phyloP scores from a whole-genome alignment of 2,329 filamentous ascomycete genomes.

The Colletotrichum sidae region DNA sequence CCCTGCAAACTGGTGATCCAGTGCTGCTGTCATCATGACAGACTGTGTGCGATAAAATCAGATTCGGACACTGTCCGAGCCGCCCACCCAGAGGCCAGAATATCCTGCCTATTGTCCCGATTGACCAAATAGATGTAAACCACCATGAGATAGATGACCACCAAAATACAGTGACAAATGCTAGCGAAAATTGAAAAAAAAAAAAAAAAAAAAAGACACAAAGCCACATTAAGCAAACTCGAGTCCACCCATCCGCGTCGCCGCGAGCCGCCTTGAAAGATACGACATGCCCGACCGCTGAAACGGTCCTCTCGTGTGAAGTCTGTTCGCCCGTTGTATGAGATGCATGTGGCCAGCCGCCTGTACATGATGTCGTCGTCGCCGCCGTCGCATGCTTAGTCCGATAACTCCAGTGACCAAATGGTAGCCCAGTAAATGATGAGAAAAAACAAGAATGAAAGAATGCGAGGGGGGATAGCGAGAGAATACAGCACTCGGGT shows the following conservation, averaged over 20 bases:
- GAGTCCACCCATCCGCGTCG: background rate
- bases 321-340: background rate
- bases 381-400: conserved; percentile 16
- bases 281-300: background rate
- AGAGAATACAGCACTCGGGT: conserved; percentile 35
- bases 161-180: conserved; percentile 20
- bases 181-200: background rate
- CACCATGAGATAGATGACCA: conserved; percentile 16
- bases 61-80: conserved; percentile 35
- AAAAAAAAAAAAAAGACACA: no score
- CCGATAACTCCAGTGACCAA: conserved; percentile 23
- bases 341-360: conserved; percentile 13
- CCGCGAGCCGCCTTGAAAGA: conserved; percentile 1
- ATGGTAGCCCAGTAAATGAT: conserved; percentile 6
- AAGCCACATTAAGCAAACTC: background rate
- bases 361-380: conserved; percentile 15
- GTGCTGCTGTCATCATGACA: no score
- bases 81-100: conserved; percentile 20
- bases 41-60: conserved; percentile 25
- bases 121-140: conserved; percentile 7
- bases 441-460: background rate
- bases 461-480: conserved; percentile 2
- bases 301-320: conserved; percentile 3
- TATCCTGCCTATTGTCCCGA: conserved; percentile 5
- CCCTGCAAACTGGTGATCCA: background rate